Conservation (phyloP, 768 basidiomycete species). For the Lenzites betulinus region DNA sequence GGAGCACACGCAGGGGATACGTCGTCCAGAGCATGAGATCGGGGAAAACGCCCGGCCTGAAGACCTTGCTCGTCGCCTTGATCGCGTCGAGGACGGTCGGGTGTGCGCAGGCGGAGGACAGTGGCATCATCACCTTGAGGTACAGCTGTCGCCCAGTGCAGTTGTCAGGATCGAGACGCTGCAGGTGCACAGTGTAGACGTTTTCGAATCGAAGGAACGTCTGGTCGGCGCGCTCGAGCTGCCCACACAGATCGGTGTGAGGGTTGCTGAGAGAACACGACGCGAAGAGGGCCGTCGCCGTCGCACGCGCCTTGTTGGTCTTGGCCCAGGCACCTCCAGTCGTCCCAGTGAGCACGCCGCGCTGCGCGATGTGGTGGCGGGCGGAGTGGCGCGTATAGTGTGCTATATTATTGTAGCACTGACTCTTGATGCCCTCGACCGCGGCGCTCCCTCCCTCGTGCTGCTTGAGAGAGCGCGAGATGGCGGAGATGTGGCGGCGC, state of each 20-base stretch:
- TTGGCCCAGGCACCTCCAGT: neutral
- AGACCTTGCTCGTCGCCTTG: neutral
- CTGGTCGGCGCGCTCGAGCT: neutral
- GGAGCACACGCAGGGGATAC: neutral
- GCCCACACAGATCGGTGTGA: neutral
- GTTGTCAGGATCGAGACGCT: neutral
- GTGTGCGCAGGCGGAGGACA: neutral
- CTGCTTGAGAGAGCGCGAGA: neutral
- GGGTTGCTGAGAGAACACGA: neutral
- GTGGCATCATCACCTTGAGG: neutral
- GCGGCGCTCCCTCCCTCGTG: neutral
- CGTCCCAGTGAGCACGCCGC: neutral
- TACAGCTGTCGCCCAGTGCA: neutral
- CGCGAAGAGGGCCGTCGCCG: neutral
- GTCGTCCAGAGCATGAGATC: neutral
- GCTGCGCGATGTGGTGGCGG: neutral
- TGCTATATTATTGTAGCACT: neutral
- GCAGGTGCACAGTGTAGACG: neutral
- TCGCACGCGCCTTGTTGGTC: neutral
- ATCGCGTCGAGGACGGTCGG: neutral
- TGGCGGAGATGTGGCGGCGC: neutral
- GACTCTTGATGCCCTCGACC: neutral
- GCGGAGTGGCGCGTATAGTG: neutral
- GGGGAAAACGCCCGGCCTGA: neutral
- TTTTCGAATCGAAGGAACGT: neutral